Base-by-base conservation (phyloP, 2,329 filamentous ascomycete genomes). In the Penicillium hesseltinei region DNA sequence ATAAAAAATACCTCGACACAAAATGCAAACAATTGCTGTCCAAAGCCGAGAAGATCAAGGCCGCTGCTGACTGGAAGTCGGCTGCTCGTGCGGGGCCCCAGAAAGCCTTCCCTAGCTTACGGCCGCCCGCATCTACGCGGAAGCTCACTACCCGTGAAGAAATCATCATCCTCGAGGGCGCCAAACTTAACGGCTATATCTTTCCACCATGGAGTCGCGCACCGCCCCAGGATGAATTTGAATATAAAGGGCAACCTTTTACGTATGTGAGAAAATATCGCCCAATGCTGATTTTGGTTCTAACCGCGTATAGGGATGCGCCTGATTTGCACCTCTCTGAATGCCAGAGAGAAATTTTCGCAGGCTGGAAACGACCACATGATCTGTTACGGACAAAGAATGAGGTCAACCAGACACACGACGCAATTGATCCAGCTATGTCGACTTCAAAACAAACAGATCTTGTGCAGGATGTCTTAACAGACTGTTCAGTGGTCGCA, bases 401-500 rank as follows among this genome's bases (percentile, higher is more conserved):
- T 67, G 62, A 75, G 70, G 73, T 62, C 62, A 57, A 65, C 6
- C 36, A 47, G 9, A 43, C 58, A 4, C 25, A 56, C 35, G 17
- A 55, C 40, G 51, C 15, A 9, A 33, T 50, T 23, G 70, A 70
- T 3, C 81, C 80, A 15, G 76, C 83, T 11, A 90, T 90, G 85
- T 74, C 77, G 46, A 78, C 82, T 17, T 75, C 76, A 7, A 76
- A 80, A 9, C 81, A 83, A 15, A 86, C 90, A 60, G 93, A 99
- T 73, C 82, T 99, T 8, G 92, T 97, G 3, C 94, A 99, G 74
- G 94, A 99, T 74, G 87, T 96, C 58, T 92, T 93, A 5, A 95
- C 93, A 0, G 94, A 99, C 73, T 99, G 94, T 71, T 97, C 94
- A 1, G 93, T 99, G 4, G 93, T 99, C 29, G 94, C 94, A 17